A percentile compares a stretch with the other conserved stretches of the same genome.
Evolutionary conservation across 2,329 filamentous ascomycete genomes (phyloP).

Genomic region (Fusarium verrucosum): DNA sequence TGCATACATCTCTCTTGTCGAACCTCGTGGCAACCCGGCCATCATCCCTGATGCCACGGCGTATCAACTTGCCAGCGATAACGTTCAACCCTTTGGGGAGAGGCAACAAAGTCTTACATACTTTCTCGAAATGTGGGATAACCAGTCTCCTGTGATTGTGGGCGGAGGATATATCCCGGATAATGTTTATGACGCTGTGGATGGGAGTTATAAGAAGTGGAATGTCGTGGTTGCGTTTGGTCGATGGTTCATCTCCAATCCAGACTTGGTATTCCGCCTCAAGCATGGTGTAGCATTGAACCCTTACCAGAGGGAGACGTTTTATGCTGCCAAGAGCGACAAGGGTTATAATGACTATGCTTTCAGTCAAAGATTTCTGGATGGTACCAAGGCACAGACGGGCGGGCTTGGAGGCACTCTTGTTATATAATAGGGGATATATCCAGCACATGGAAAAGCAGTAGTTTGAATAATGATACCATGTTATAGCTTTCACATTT

Average conservation of each 20-base stretch:
- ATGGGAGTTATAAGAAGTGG: constrained; percentile 41
- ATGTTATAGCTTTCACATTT: no score
- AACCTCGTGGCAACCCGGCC: constrained; percentile 50
- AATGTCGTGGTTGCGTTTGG: constrained; percentile 47
- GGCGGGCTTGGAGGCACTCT: fast-evolving
- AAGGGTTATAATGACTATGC: constrained; percentile 46
- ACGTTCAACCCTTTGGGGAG: constrained; percentile 8
- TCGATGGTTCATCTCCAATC: constrained; percentile 50
- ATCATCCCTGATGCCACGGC: constrained; percentile 43
- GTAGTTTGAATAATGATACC: not conserved
- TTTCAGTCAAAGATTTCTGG: constrained; percentile 40
- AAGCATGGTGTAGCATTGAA: constrained; percentile 50
- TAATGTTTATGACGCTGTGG: constrained; percentile 35
- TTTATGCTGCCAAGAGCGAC: constrained; percentile 49
- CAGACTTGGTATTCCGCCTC: constrained; percentile 52
- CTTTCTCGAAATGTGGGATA: constrained; percentile 48
- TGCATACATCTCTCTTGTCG: constrained; percentile 51
- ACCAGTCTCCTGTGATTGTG: constrained; percentile 46
- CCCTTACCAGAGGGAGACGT: constrained; percentile 51
- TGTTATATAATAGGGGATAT: not conserved
- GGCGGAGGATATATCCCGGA: constrained; percentile 46
- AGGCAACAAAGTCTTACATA: constrained; percentile 50
- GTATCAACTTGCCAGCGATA: not conserved
- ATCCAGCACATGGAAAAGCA: no score
- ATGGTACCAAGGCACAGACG: not conserved